Percentiles rank a stretch among this genome's conserved stretches.
phyloP scores from a whole-genome alignment of 2,329 filamentous ascomycete species.

The Xylaria sp. region DNA sequence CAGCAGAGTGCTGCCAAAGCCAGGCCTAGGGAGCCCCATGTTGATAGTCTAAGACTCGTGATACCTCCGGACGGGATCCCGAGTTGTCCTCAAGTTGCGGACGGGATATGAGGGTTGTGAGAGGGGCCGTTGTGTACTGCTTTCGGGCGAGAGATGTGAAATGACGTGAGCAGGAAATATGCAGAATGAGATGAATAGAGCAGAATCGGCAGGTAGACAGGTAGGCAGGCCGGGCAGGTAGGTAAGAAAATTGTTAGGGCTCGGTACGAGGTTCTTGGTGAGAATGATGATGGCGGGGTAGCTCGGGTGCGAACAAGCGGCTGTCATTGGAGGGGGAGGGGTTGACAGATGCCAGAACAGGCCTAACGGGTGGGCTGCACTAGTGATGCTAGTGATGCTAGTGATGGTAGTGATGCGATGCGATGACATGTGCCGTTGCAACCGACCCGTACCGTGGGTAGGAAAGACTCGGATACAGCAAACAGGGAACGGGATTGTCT shows the following conservation, averaged over 20 bases:
- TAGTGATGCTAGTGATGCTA: slow-evolving; percentile 11
- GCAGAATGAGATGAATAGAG: neutral
- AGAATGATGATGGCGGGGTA: slow-evolving; percentile 21
- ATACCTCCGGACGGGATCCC: neutral
- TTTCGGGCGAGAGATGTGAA: neutral
- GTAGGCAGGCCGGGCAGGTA: too few relatives aligned
- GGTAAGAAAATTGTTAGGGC: too few relatives aligned
- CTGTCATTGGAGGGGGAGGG: slow-evolving; percentile 19
- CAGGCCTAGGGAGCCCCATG: slow-evolving; percentile 56
- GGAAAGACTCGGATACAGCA: too few relatives aligned
- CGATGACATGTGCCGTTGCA: slow-evolving; percentile 6
- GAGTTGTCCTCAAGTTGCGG: neutral
- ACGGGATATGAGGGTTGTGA: neutral
- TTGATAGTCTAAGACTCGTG: slow-evolving; percentile 1
- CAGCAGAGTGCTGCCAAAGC: slow-evolving; percentile 59
- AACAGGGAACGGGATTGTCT: too few relatives aligned
- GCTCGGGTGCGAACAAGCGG: neutral
- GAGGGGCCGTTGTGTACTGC: neutral
- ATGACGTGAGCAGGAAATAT: slow-evolving; percentile 15
- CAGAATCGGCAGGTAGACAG: too few relatives aligned
- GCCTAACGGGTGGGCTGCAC: neutral
- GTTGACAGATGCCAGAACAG: neutral
- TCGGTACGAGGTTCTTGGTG: neutral
- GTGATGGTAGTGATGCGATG: slow-evolving; percentile 12
- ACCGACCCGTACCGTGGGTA: slow-evolving; percentile 5